Conservation (phyloP, 2,329 filamentous ascomycete species). For the Pseudogymnoascus sp. region DNA sequence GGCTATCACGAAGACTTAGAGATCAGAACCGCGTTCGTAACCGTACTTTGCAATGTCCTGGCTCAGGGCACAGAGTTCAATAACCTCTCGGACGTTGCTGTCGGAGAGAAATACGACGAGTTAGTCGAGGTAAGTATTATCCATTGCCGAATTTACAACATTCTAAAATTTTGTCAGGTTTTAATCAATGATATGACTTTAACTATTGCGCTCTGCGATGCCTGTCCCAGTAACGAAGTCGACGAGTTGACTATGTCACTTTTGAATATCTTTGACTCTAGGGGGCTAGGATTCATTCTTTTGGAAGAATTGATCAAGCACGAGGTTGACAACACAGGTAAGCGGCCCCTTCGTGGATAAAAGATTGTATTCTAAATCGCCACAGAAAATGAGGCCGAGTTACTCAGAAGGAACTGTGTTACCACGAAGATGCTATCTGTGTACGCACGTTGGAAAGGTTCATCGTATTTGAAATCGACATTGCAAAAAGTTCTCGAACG, state of each 20-base stretch:
- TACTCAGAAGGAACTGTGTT: constrained; percentile 60
- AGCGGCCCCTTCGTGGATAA: constrained; percentile 14
- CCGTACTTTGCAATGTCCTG: constrained; percentile 62
- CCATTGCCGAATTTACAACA: neutral
- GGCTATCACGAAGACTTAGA: constrained; percentile 64
- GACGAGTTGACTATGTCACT: constrained; percentile 62
- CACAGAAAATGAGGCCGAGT: constrained; percentile 58
- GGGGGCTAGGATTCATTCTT: constrained; percentile 54
- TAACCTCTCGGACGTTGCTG: constrained; percentile 57
- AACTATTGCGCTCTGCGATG: constrained; percentile 55
- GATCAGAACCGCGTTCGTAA: constrained; percentile 62
- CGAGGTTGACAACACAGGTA: constrained; percentile 59
- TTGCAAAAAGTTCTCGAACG: constrained; percentile 60
- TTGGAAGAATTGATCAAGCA: constrained; percentile 61
- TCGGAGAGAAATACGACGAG: constrained; percentile 62
- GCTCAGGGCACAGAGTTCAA: constrained; percentile 66
- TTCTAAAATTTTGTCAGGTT: constrained; percentile 34
- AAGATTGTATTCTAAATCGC: constrained; percentile 6
- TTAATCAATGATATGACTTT: constrained; percentile 56
- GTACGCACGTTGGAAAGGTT: constrained; percentile 65
- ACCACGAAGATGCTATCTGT: constrained; percentile 66
- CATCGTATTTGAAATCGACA: constrained; percentile 53
- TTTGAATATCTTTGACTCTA: constrained; percentile 61
- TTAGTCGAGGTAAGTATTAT: constrained; percentile 44
- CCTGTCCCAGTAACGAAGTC: constrained; percentile 60